These are phyloP conservation scores for Prosopis cineraria DNA, from an alignment of 306 rosid species.

Conservation along the genomic window DNA sequence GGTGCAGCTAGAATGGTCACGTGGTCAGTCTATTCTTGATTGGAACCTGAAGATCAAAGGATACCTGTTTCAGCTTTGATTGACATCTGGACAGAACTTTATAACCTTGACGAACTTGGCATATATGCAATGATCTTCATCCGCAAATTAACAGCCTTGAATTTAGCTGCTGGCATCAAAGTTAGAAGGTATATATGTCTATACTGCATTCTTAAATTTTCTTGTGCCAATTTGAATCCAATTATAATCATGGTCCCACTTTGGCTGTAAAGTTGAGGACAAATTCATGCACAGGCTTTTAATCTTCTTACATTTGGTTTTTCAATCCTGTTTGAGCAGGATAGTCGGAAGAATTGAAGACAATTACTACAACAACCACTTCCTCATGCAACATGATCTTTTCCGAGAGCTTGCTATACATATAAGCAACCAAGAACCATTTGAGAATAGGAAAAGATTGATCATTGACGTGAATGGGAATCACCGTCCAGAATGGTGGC, in stretches of 20 bases:
- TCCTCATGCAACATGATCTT: slow-evolving; percentile 3
- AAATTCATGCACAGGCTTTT: neutral
- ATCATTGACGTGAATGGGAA: slow-evolving; percentile 1
- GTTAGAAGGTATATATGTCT: slow-evolving; percentile 5
- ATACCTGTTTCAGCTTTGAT: slow-evolving; percentile 14
- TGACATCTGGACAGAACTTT: neutral
- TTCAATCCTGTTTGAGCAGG: neutral
- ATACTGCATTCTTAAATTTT: neutral
- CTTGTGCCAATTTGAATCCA: neutral
- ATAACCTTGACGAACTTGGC: neutral
- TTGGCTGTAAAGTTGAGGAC: neutral
- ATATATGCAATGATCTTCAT: neutral
- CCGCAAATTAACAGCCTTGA: neutral
- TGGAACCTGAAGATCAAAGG: slow-evolving; percentile 1
- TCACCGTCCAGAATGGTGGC: neutral
- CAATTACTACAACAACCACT: slow-evolving; percentile 6
- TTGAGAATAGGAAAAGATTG: neutral
- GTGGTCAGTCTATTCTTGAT: neutral
- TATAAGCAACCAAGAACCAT: neutral
- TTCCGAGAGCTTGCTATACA: neutral
- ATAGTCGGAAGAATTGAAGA: neutral
- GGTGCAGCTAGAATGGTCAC: neutral
- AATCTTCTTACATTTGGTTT: neutral
- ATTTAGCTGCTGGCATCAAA: neutral
- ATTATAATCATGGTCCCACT: neutral